Evolutionary conservation across 2,329 filamentous ascomycete species (phyloP).

Genomic region (Phaeosphaeria sp.): DNA sequence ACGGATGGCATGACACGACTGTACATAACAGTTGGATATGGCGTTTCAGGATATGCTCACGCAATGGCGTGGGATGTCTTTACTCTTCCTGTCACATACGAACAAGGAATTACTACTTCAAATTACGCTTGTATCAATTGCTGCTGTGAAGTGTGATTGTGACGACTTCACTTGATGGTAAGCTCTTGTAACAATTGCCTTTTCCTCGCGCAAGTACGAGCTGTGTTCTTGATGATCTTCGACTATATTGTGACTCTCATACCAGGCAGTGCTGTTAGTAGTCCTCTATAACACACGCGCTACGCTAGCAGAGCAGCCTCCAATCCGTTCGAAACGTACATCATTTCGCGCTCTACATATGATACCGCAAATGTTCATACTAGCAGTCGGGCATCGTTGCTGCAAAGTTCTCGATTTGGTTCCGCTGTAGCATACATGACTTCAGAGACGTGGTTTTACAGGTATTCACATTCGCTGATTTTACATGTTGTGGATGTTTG

Average conservation of each 20-base stretch:
- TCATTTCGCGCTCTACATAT: neutral
- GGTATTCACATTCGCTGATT: neutral
- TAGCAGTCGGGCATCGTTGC: neutral
- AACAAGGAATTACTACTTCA: neutral
- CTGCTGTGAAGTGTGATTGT: neutral
- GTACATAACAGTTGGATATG: neutral
- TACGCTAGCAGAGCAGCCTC: too few species aligned
- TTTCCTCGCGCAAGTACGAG: too few species aligned
- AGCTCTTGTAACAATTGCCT: too few species aligned
- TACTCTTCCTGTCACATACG: neutral
- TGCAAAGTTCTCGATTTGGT: too few species aligned
- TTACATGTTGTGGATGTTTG: neutral
- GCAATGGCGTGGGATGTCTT: neutral
- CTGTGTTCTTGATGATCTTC: too few species aligned
- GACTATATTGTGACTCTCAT: too few species aligned
- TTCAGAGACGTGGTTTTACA: too few species aligned
- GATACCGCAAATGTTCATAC: neutral
- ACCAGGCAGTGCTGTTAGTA: too few species aligned
- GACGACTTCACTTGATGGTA: too few species aligned
- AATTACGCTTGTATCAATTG: neutral
- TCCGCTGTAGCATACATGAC: too few species aligned
- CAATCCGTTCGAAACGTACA: too few species aligned
- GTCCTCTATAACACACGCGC: too few species aligned
- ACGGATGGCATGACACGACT: neutral
- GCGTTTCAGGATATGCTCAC: neutral